Evolutionary conservation across 1,139 yeast genomes (phyloP).

Genomic region (Blastobotrys niveus): DNA sequence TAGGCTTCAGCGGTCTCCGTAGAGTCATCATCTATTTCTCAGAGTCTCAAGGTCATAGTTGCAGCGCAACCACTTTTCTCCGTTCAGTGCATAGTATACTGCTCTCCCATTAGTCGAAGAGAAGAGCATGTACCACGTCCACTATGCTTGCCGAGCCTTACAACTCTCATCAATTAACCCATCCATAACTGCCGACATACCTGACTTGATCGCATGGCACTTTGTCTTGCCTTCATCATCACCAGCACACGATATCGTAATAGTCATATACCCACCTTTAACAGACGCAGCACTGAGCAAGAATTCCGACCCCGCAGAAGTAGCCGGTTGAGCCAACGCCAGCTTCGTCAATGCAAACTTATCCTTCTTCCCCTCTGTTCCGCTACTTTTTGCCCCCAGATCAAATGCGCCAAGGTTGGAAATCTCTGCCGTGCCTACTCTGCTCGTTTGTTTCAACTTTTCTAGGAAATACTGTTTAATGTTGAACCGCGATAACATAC

Average conservation of each 20-base stretch:
- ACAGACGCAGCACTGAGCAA: conserved; percentile 13
- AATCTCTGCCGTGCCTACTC: conserved; percentile 11
- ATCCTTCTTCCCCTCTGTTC: neutral
- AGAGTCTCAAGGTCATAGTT: too few relatives aligned
- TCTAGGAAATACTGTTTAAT: conserved; percentile 13
- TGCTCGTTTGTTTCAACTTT: neutral
- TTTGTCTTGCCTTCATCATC: conserved; percentile 13
- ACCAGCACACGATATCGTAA: conserved; percentile 11
- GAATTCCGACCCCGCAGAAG: conserved; percentile 12
- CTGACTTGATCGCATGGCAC: neutral
- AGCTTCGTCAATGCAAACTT: conserved; percentile 12
- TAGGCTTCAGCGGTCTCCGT: too few relatives aligned
- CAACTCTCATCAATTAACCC: neutral
- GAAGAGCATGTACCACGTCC: too few relatives aligned
- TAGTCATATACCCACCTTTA: conserved; percentile 9
- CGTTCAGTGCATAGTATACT: too few relatives aligned
- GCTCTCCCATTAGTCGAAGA: too few relatives aligned
- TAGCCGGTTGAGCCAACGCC: conserved; percentile 14
- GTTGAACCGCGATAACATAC: conserved; percentile 18
- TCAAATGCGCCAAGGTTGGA: conserved; percentile 16
- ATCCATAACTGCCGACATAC: conserved; percentile 1
- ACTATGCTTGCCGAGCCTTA: too few relatives aligned
- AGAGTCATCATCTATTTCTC: too few relatives aligned
- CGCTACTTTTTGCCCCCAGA: neutral
- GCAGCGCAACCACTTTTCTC: too few relatives aligned